Conservation (phyloP, 345 rosid species). For the Acer negundo region DNA sequence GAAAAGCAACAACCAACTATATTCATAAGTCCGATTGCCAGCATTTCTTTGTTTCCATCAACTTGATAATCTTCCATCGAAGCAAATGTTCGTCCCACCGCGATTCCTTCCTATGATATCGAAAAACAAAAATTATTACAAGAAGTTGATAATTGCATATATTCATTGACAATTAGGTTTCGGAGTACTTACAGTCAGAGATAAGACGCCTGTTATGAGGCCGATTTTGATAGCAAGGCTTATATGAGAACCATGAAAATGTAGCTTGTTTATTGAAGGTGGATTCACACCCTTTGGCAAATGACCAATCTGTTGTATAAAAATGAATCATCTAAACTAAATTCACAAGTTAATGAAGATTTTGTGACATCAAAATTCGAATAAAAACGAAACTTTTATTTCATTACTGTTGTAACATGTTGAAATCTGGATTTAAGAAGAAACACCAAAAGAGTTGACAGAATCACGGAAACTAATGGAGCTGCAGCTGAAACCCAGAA, state of each 20-base stretch:
- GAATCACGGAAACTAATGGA: constrained; percentile 45
- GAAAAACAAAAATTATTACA: not conserved
- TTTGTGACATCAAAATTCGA: not conserved
- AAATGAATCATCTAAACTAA: not conserved
- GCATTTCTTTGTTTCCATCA: constrained; percentile 61
- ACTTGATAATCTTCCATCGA: constrained; percentile 37
- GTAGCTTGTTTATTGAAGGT: constrained; percentile 73
- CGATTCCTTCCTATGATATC: constrained; percentile 41
- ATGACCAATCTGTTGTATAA: constrained; percentile 66
- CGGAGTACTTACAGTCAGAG: constrained; percentile 73
- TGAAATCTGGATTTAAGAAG: constrained; percentile 34
- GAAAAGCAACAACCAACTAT: constrained; percentile 45
- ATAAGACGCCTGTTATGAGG: constrained; percentile 72
- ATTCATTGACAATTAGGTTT: not conserved
- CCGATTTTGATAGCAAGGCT: constrained; percentile 80
- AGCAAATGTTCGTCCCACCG: constrained; percentile 52
- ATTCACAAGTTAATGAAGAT: not conserved
- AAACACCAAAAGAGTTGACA: constrained; percentile 44
- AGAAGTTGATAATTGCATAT: not conserved
- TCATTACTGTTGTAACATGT: constrained; percentile 40
- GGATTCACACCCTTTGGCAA: constrained; percentile 95
- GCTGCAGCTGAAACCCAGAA: constrained; percentile 59
- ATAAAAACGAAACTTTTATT: not conserved
- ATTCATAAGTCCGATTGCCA: constrained; percentile 50
- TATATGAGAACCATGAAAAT: constrained; percentile 53